These are phyloP conservation scores for Rosa persica DNA, from an alignment of 306 rosid species.

Conservation along the genomic window DNA sequence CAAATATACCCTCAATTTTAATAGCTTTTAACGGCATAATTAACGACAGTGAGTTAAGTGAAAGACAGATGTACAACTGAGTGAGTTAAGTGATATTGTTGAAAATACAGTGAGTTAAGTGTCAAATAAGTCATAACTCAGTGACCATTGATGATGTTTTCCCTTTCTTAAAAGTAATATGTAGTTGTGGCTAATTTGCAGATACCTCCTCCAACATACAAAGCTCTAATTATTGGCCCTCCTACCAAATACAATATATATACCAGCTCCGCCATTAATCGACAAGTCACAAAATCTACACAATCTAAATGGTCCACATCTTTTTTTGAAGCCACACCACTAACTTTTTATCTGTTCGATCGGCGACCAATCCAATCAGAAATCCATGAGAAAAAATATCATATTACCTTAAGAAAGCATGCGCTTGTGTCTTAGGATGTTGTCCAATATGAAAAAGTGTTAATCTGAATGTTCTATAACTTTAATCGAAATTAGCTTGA, in stretches of 20 bases:
- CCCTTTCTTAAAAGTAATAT: too few species aligned
- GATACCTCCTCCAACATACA: not conserved
- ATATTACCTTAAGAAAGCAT: not conserved
- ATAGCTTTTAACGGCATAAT: too few species aligned
- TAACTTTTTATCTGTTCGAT: not conserved
- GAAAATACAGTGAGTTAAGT: too few species aligned
- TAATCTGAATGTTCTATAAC: not conserved
- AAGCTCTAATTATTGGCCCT: not conserved
- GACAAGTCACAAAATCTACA: not conserved
- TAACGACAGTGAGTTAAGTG: too few species aligned
- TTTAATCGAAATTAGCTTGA: not conserved
- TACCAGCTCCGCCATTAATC: not conserved
- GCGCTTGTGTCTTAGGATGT: not conserved
- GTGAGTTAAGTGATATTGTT: too few species aligned
- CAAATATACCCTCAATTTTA: too few species aligned
- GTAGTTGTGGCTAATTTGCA: too few species aligned
- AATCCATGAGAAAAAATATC: not conserved
- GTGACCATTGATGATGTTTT: too few species aligned
- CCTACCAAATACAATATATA: not conserved
- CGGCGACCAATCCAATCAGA: not conserved
- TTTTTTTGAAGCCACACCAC: not conserved
- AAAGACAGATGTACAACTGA: too few species aligned
- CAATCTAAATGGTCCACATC: not conserved
- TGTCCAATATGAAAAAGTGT: not conserved
- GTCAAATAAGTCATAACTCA: too few species aligned